These are phyloP conservation scores for Obelidium mucronatum DNA, from an alignment of 192 early-diverging fungal species.

Conservation along the genomic window DNA sequence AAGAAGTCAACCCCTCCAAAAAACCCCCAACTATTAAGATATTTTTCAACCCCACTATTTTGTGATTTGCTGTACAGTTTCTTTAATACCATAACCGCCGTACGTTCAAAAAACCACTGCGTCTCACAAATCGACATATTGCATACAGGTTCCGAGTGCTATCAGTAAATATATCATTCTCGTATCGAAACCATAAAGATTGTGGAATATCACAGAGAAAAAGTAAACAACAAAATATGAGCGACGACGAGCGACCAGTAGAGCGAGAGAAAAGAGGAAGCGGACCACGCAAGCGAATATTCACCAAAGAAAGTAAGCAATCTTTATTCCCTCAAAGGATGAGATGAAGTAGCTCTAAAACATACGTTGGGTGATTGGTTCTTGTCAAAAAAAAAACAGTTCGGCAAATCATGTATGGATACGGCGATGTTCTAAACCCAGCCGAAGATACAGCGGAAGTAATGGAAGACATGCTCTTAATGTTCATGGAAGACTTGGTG, in stretches of 20 bases:
- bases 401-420: constrained; percentile 79
- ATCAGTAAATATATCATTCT: neutral
- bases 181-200: neutral
- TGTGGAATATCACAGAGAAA: neutral
- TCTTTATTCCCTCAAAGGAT: too few species aligned
- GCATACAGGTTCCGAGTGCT: too few species aligned
- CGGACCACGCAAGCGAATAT: constrained; percentile 21
- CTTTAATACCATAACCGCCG: too few species aligned
- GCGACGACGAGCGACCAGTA: neutral
- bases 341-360: too few species aligned
- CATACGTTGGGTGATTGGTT: too few species aligned
- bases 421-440: constrained; percentile 82
- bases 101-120: too few species aligned
- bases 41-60: too few species aligned
- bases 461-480: constrained; percentile 82
- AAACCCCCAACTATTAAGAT: too few species aligned
- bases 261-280: neutral
- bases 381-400: too few species aligned
- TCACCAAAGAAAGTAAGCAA: constrained; percentile 32
- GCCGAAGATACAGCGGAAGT: constrained; percentile 77
- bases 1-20: too few species aligned
- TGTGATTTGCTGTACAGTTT: too few species aligned
- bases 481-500: constrained; percentile 83
- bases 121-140: too few species aligned
- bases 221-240: neutral